Conservation (phyloP, 495 filamentous ascomycete species). For the Pseudevernia furfuracea region DNA sequence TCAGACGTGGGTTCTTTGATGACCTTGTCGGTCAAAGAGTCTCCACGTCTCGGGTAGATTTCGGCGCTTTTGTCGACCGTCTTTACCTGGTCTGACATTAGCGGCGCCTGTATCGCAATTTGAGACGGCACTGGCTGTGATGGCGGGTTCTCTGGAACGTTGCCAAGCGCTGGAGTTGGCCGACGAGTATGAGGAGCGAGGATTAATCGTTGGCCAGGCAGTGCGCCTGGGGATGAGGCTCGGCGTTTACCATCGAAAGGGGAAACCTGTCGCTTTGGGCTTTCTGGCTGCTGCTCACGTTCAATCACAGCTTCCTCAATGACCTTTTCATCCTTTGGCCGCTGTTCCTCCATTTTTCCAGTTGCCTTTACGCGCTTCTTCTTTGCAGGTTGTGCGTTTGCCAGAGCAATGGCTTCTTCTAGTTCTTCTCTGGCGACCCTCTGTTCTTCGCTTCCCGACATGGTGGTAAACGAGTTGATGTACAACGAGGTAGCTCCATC, state of each 20-base stretch:
- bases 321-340: constrained; percentile 17
- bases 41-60: not conserved
- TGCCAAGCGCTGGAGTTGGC: not conserved
- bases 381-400: constrained; percentile 21
- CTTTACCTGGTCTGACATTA: not conserved
- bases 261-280: not conserved
- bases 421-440: constrained; percentile 19
- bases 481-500: constrained; percentile 22
- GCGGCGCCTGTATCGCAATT: not conserved
- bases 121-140: not conserved
- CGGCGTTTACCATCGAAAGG: not conserved
- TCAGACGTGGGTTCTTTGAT: not conserved
- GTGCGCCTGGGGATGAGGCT: not conserved
- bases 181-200: not conserved
- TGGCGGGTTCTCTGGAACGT: not conserved
- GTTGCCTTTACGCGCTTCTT: constrained; percentile 20
- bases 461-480: constrained; percentile 26
- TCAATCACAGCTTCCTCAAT: constrained; percentile 13
- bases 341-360: constrained; percentile 16
- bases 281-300: not conserved
- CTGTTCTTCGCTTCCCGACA: constrained; percentile 17
- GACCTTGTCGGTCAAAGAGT: not conserved
- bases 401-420: constrained; percentile 12
- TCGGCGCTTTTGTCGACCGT: not conserved
- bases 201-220: not conserved